Base-by-base conservation (phyloP, 305 asterid genomes). In the Fraxinus xanthoxyloides region DNA sequence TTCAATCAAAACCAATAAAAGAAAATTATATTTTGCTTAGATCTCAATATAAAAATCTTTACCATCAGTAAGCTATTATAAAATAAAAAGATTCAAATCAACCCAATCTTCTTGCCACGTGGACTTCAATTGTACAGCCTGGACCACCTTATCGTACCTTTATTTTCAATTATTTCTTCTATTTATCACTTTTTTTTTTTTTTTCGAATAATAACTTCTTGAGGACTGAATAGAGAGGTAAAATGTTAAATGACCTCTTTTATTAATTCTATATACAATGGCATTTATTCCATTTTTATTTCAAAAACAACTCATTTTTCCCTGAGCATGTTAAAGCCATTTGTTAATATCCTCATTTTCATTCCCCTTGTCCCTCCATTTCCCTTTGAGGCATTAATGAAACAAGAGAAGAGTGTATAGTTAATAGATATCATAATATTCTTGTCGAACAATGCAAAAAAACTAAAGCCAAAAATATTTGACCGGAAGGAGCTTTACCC, bases 61-160 rank as follows among this genome's bases (percentile, higher is more conserved):
- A 23, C 31, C 70, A 61, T 23, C 31, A 59, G 51, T 1, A 74
- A 63, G 67, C 36, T 65, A 65, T 26, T 65, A n/a, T n/a, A n/a
- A 65, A 34, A 19, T 28, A 26, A 75, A 70, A 28, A 10, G 61
- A 35, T 40, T 75, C 13, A 65, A 74, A 82, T 82, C 63, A 75
- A 67, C 56, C 65, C 70, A 80, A 56, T 69, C 76, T 81, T 28
- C 10, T 61, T 28, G 89, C 89, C 92, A 87, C 89, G 84, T 87
- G 90, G 87, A 87, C 28, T 19, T 75, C 81, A 75, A 78, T 80
- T 85, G 88, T 79, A 83, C 87, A 79, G 81, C 83, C 82, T 85
- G 88, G 87, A 81, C 92, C 88, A 86, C 82, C 23, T 43, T 76
- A 7, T 4, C 79, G 82, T 72, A 86, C 86, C 72, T 85, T 87